Evolutionary conservation across 345 rosid genomes (phyloP).

Genomic region (Pistacia atlantica): DNA sequence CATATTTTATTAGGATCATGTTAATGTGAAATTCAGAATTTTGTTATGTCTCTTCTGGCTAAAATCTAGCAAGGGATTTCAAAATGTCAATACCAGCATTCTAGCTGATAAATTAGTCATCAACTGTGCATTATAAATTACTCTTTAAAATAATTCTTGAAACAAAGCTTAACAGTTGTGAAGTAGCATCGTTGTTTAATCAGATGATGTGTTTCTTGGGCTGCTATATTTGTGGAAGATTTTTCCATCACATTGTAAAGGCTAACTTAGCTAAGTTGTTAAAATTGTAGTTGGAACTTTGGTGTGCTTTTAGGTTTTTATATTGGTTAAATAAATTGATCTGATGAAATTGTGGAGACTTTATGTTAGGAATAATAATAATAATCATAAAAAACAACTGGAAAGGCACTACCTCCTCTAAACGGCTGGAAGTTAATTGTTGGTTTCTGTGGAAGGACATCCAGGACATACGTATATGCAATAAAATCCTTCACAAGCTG

Average conservation of each 20-base stretch:
- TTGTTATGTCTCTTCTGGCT: too few relatives aligned
- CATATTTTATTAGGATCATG: background rate
- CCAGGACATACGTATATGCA: background rate
- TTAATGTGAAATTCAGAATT: background rate
- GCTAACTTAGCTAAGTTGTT: background rate
- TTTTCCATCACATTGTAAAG: background rate
- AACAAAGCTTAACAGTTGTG: background rate
- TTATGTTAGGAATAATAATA: too few relatives aligned
- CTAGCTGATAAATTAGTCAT: too few relatives aligned
- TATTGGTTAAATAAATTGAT: too few relatives aligned
- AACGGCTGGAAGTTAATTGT: background rate
- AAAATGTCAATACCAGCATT: too few relatives aligned
- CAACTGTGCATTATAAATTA: background rate
- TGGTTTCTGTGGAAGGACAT: background rate
- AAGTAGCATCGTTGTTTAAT: background rate
- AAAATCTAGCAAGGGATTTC: too few relatives aligned
- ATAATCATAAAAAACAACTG: background rate
- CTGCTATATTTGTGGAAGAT: background rate
- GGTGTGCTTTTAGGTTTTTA: background rate
- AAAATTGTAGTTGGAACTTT: background rate
- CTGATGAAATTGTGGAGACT: too few relatives aligned
- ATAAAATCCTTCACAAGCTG: background rate
- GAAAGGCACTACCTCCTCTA: background rate
- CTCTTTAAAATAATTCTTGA: background rate
- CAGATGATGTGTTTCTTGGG: background rate